Conservation (phyloP, 2,329 filamentous ascomycete genomes). For the Stemphylium vesicarium region DNA sequence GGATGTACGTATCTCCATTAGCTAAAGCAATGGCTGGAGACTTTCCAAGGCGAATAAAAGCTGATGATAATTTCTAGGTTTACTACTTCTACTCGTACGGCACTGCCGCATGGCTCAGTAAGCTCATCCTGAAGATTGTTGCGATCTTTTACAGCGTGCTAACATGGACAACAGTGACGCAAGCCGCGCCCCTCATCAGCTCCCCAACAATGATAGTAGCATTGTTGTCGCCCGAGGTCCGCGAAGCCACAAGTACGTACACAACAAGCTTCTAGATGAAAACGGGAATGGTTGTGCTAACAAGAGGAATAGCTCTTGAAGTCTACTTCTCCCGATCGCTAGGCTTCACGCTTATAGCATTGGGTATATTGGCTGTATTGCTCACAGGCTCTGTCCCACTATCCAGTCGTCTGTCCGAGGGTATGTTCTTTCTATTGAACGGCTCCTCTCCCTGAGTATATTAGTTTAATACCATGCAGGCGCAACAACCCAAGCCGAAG, state of each 20-base stretch:
- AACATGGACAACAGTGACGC: conserved; percentile 38
- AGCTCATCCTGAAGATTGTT: neutral
- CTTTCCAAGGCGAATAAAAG: neutral
- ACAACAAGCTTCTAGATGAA: neutral
- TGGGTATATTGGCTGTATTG: conserved; percentile 69
- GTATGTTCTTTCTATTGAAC: conserved; percentile 12
- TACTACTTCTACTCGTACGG: conserved; percentile 53
- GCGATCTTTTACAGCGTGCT: conserved; percentile 1
- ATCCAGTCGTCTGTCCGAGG: conserved; percentile 54
- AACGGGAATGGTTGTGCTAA: neutral
- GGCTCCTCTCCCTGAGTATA: neutral
- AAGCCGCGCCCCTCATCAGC: conserved; percentile 61
- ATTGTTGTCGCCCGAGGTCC: conserved; percentile 64
- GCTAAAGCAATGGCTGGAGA: neutral
- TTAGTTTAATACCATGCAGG: conserved; percentile 26
- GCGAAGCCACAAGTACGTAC: conserved; percentile 59
- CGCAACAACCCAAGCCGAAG: conserved; percentile 41
- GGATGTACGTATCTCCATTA: conserved; percentile 6
- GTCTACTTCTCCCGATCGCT: conserved; percentile 76
- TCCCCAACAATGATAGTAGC: conserved; percentile 67
- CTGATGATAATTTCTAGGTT: conserved; percentile 42
- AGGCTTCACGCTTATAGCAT: conserved; percentile 69
- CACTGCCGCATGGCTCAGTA: conserved; percentile 53
- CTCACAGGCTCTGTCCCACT: conserved; percentile 75
- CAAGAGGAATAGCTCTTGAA: conserved; percentile 61